A percentile compares a stretch with the other conserved stretches of the same genome.
Conservation (phyloP, 306 rosid species). For the Pachyrhizus erosus region DNA sequence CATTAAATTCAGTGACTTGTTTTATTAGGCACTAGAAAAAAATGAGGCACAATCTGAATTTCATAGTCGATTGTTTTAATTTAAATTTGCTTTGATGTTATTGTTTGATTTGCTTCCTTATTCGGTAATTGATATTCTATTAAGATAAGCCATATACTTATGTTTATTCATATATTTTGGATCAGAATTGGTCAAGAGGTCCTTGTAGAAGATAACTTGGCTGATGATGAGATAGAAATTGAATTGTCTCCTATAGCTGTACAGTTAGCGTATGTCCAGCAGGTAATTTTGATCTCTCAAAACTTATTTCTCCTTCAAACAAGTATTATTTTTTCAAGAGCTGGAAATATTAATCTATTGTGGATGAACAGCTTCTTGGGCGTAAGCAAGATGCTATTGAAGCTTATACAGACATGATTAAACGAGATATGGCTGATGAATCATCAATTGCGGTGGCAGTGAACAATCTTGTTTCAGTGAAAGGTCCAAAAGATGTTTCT, state of each 20-base stretch:
- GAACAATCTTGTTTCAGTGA: slow-evolving; percentile 82
- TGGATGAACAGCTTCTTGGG: slow-evolving; percentile 83
- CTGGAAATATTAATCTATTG: slow-evolving; percentile 43
- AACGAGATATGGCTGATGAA: slow-evolving; percentile 83
- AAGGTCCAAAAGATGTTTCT: slow-evolving; percentile 91
- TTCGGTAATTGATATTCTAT: slow-evolving; percentile 9
- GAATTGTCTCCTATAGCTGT: slow-evolving; percentile 95
- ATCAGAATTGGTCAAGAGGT: slow-evolving; percentile 90
- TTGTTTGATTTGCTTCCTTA: slow-evolving; percentile 5
- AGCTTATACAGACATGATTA: slow-evolving; percentile 72
- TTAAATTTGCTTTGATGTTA: neutral
- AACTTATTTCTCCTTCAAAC: slow-evolving; percentile 20
- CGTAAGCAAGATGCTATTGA: slow-evolving; percentile 70
- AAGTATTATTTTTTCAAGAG: slow-evolving; percentile 23
- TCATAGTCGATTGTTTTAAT: slow-evolving; percentile 19
- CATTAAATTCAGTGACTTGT: slow-evolving; percentile 6
- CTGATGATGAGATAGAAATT: slow-evolving; percentile 84
- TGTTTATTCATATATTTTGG: slow-evolving; percentile 38
- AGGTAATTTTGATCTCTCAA: slow-evolving; percentile 54
- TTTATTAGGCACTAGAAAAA: slow-evolving; percentile 25
- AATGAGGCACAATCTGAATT: slow-evolving; percentile 28
- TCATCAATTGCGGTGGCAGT: slow-evolving; percentile 88
- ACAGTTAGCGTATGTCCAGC: slow-evolving; percentile 94
- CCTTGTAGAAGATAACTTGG: slow-evolving; percentile 71
- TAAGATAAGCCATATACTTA: slow-evolving; percentile 28